Base-by-base conservation (phyloP, 805 yeast species). In the Naumovozyma castellii region DNA sequence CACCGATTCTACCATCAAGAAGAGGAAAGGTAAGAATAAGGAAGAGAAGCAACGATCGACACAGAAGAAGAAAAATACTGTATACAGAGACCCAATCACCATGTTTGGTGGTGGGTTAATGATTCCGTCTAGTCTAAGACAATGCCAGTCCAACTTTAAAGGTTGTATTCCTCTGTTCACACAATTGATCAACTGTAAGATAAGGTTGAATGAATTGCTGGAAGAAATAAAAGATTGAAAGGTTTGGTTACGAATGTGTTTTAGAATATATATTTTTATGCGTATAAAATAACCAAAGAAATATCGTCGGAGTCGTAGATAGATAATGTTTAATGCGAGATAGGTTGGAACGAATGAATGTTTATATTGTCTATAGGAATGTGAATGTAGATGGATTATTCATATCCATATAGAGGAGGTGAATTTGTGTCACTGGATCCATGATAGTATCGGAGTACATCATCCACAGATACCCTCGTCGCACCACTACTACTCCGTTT, bases 71-170 rank as follows among this genome's bases (percentile, higher is more conserved):
- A 32, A 18, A n/a, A 38, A 35, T 30, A 38, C 18, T 2, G 15
- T 22, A 14, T 18, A 29, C 9, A 37, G 36, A n/a, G 57, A 59
- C 32, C 61, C 64, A 6, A 46, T 59, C 5, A 36, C 35, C 5
- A 59, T 59, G 64, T 59, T 59, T 45, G 62, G 61, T 1, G 59
- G 54, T 10, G 54, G 47, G 3, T 43, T 59, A 13, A 43, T 54
- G 3, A 41, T 51, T 3, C 64, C 64, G 12, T 31, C 40, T 1
- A 47, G 56, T 15, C 33, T 59, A 32, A 46, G 60, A 38, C 51
- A 50, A 31, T 48, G 48, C 22, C 62, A 59, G 38, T 34, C 48
- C 17, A 45, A 49, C 25, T 59, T 57, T 34, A 53, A 50, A 42
- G 50, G 55, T 22, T 42, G 43, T 14, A 42, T 53, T 4, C 51